A percentile compares a stretch with the other conserved stretches of the same genome.
Evolutionary conservation across 2,329 filamentous ascomycete species (phyloP).

Genomic region (Colletotrichum nymphaeae): DNA sequence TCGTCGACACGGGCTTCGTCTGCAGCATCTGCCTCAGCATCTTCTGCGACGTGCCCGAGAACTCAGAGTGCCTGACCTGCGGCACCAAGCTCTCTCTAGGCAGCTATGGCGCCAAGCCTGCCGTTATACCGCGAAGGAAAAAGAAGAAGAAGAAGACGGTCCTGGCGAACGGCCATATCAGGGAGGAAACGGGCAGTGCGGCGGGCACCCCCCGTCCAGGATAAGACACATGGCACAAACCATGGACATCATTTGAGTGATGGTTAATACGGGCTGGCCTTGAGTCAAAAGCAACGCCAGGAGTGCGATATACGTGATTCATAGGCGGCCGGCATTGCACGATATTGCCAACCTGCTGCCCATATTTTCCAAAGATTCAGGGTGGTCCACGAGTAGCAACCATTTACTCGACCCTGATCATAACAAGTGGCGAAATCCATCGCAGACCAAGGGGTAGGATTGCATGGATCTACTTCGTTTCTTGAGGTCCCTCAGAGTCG

Average conservation of each 20-base stretch:
- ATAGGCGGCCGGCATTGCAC: not conserved
- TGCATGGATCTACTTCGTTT: not conserved
- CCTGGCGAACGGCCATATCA: slow-evolving; percentile 56
- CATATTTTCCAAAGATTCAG: not conserved
- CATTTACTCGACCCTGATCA: not conserved
- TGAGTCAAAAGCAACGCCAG: not conserved
- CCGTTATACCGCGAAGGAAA: slow-evolving; percentile 77
- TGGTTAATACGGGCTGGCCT: too few species aligned
- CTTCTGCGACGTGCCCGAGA: slow-evolving; percentile 76
- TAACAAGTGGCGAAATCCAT: not conserved
- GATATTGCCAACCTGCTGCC: not conserved
- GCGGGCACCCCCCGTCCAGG: slow-evolving; percentile 68
- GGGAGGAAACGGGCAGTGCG: slow-evolving; percentile 69
- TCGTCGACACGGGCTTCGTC: slow-evolving; percentile 93
- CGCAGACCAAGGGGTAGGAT: not conserved
- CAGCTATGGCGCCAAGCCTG: slow-evolving; percentile 79
- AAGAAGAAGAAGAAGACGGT: slow-evolving; percentile 79
- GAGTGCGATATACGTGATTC: not conserved
- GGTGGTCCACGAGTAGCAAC: not conserved
- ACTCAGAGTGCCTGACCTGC: slow-evolving; percentile 83
- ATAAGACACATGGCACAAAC: slow-evolving; percentile 22
- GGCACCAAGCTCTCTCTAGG: slow-evolving; percentile 83
- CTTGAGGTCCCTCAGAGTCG: not conserved
- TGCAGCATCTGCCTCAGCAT: slow-evolving; percentile 97
- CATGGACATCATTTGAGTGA: not conserved